Percentiles rank a stretch among this genome's conserved stretches.
Evolutionary conservation across 1,139 yeast genomes (phyloP).

Genomic region (Chernovozyma sophiae-reginae): DNA sequence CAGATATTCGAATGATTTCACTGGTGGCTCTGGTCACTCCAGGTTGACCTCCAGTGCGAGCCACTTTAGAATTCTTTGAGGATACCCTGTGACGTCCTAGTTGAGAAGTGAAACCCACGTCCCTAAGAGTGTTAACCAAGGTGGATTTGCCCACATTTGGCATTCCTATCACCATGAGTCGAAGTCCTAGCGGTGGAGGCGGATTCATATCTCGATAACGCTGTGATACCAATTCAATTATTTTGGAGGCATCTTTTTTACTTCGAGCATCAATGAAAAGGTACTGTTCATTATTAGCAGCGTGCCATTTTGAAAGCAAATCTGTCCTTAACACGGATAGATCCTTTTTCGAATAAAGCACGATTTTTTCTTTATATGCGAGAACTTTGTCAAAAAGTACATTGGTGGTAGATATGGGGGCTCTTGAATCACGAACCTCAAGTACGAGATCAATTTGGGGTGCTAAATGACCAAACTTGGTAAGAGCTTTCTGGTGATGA

Average conservation of each 20-base stretch:
- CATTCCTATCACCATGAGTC: slow-evolving; percentile 83
- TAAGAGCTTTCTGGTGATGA: slow-evolving; percentile 81
- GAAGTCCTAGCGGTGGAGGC: slow-evolving; percentile 78
- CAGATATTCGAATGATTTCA: slow-evolving; percentile 63
- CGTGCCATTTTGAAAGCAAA: slow-evolving; percentile 52
- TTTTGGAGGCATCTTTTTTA: slow-evolving; percentile 43
- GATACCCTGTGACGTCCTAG: slow-evolving; percentile 19
- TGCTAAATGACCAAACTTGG: slow-evolving; percentile 62
- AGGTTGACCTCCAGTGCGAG: slow-evolving; percentile 81
- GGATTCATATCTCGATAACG: slow-evolving; percentile 46
- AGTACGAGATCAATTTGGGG: slow-evolving; percentile 79
- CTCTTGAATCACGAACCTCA: slow-evolving; percentile 84
- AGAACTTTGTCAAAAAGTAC: slow-evolving; percentile 70
- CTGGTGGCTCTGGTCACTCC: slow-evolving; percentile 86
- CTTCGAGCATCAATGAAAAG: slow-evolving; percentile 60
- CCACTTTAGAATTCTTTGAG: slow-evolving; percentile 58
- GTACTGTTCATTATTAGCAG: slow-evolving; percentile 44
- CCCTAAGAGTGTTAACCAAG: slow-evolving; percentile 68
- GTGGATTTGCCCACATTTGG: slow-evolving; percentile 99
- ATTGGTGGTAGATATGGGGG: slow-evolving; percentile 83
- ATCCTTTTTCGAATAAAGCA: slow-evolving; percentile 71
- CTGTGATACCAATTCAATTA: slow-evolving; percentile 48
- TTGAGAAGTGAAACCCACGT: slow-evolving; percentile 40
- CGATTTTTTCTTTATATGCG: slow-evolving; percentile 52
- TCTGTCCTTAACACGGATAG: slow-evolving; percentile 29